Evolutionary conservation across 495 filamentous ascomycete species (phyloP), one percentile per base, ranked within the genome.

Genomic region (Aspergillus ostianus): DNA sequence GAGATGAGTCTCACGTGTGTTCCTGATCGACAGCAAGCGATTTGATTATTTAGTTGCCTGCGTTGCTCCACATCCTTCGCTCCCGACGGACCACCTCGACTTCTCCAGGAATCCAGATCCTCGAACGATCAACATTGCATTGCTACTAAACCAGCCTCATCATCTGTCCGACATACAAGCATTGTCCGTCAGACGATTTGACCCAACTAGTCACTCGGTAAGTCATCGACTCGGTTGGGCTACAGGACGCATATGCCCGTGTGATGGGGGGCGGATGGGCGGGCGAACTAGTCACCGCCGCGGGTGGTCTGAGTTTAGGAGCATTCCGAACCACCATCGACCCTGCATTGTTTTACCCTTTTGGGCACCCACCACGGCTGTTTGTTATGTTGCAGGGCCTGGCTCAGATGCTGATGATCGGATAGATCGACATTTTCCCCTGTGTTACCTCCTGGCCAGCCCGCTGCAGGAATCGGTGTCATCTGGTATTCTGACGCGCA

Each of bases 311-410:
- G 27, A 30, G n/a, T 36, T 50, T 10, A 41, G 36, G 29, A 23
- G 48, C 66, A 68, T 68, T 68, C 66, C 66, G 52, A 17, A 30
- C 56, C 56, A 45, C 55, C 55, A 44, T 41, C 55, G 21, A 64
- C 52, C 60, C 60, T 65, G 53, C 66, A 68, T 68, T 68, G 55
- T 44, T 61, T 62, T 21, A 23, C 57, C 52, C 51, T 9, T 61
- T 49, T 6, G 15, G 49, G 55, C 51, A 17, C 44, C 58, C 51
- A 48, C 3, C 56, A 51, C 18, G 9, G 13, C 53, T 59, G 52
- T 64, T 60, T 64, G 58, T 59, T 59, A 60, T 64, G 48, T 23
- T 18, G 52, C 47, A 46, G 56, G 20, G 17, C 26, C 47, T 21
- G 52, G 10, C 36, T 17, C 4, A 13, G 53, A 58, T 46, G 55